phyloP scores from a whole-genome alignment of 179 eudicot species.

The Patellifolia procumbens region DNA sequence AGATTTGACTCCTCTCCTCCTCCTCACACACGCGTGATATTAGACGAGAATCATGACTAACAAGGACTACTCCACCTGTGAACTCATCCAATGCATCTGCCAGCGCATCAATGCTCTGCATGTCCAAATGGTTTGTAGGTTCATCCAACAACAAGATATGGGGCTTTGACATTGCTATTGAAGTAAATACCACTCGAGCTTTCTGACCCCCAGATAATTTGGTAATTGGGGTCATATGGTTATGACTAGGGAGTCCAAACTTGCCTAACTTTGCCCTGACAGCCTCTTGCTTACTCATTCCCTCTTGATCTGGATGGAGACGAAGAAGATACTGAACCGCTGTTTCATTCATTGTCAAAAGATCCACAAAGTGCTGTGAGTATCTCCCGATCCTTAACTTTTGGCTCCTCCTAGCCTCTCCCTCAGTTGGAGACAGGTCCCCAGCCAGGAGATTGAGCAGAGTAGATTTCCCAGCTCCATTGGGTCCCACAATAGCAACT shows the following conservation, averaged over 20 bases:
- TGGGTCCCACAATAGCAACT: constrained; percentile 86
- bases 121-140: constrained; percentile 84
- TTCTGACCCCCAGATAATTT: constrained; percentile 91
- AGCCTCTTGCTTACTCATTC: constrained; percentile 83
- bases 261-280: constrained; percentile 89
- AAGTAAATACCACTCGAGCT: constrained; percentile 79
- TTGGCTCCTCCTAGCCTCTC: constrained; percentile 81
- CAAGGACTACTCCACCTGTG: constrained; percentile 75
- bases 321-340: constrained; percentile 85
- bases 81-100: constrained; percentile 89
- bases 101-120: constrained; percentile 92
- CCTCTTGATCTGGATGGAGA: constrained; percentile 85
- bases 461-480: constrained; percentile 90
- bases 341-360: constrained; percentile 73
- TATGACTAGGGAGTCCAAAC: constrained; percentile 82
- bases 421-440: constrained; percentile 69
- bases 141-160: constrained; percentile 77
- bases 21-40: constrained; percentile 83
- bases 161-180: constrained; percentile 84
- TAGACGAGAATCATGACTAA: constrained; percentile 80
- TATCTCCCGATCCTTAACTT: constrained; percentile 83
- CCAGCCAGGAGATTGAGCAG: constrained; percentile 81
- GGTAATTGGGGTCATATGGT: constrained; percentile 76
- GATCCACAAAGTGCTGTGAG: constrained; percentile 86
- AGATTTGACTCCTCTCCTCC: constrained; percentile 72